Conservation (phyloP, 768 basidiomycete species). For the Leccinum fibrillosum region DNA sequence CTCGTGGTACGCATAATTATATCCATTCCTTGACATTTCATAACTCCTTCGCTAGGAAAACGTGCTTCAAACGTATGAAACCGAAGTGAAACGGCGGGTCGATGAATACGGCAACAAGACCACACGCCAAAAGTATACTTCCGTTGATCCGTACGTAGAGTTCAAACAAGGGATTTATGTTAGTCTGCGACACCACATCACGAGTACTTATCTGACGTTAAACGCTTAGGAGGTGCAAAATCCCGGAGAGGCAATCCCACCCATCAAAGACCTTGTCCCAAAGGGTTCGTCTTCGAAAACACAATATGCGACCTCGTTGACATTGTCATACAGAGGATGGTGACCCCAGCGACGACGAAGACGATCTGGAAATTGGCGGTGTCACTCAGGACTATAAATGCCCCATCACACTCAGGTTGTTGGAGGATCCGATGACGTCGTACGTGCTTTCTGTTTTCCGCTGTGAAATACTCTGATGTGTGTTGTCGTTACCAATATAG, state of each 20-base stretch:
- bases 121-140: constrained; percentile 75
- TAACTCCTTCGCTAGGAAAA: constrained; percentile 41
- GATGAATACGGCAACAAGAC: constrained; percentile 58
- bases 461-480: constrained; percentile 2
- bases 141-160: constrained; percentile 50
- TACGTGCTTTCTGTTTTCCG: constrained; percentile 36
- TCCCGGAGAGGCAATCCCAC: constrained; percentile 68
- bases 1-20: constrained; percentile 48
- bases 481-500: constrained; percentile 36
- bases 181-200: constrained; percentile 22
- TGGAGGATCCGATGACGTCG: constrained; percentile 81
- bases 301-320: background rate
- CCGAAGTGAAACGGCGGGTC: constrained; percentile 39
- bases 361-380: constrained; percentile 87
- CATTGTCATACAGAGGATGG: constrained; percentile 55
- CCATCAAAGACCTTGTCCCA: constrained; percentile 67
- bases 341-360: constrained; percentile 80
- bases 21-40: background rate
- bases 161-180: constrained; percentile 73
- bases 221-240: constrained; percentile 58
- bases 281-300: constrained; percentile 46
- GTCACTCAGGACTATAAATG: constrained; percentile 81
- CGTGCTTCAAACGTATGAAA: constrained; percentile 48
- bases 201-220: constrained; percentile 6
- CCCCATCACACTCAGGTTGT: constrained; percentile 66